A percentile compares a stretch with the other conserved stretches of the same genome.
Evolutionary conservation across 2,329 filamentous ascomycete species (phyloP).

Genomic region (Fusarium xyrophilum): DNA sequence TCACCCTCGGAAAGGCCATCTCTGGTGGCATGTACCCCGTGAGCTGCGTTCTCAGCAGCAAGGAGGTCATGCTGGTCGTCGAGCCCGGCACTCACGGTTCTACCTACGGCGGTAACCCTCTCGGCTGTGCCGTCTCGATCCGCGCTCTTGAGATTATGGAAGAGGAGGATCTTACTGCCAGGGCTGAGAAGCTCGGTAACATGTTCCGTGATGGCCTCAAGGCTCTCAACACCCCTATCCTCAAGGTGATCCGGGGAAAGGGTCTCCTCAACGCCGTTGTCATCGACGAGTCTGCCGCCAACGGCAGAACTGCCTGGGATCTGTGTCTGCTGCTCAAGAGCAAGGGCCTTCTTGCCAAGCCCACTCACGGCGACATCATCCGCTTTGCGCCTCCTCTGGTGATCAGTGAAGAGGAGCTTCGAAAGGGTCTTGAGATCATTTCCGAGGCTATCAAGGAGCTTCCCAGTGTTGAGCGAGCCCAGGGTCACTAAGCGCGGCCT

Average conservation of each 20-base stretch:
- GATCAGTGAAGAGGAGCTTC: constrained; percentile 87
- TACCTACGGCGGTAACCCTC: constrained; percentile 97
- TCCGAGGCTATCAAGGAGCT: constrained; percentile 82
- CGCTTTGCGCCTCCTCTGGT: constrained; percentile 95
- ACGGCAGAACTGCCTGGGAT: constrained; percentile 92
- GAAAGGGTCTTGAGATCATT: constrained; percentile 79
- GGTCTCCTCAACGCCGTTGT: constrained; percentile 94
- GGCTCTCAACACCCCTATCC: constrained; percentile 79
- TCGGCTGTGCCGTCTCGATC: constrained; percentile 95
- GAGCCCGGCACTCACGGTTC: constrained; percentile 97
- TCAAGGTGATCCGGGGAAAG: constrained; percentile 86
- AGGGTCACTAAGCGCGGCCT: constrained; percentile 45
- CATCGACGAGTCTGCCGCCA: constrained; percentile 87
- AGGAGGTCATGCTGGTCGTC: constrained; percentile 92
- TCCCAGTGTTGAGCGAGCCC: constrained; percentile 60
- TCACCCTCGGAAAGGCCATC: constrained; percentile 96
- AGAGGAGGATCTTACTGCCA: constrained; percentile 86
- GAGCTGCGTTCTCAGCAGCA: constrained; percentile 84
- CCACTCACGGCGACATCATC: constrained; percentile 98
- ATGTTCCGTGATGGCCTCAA: constrained; percentile 81
- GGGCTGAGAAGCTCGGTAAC: constrained; percentile 80
- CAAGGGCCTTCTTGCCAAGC: constrained; percentile 97
- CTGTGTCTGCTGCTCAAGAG: constrained; percentile 93
- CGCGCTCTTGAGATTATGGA: constrained; percentile 92
- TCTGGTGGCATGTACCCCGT: constrained; percentile 99